phyloP scores from a whole-genome alignment of 2,329 filamentous ascomycete genomes.

The Stagonosporopsis chrysanthemi region DNA sequence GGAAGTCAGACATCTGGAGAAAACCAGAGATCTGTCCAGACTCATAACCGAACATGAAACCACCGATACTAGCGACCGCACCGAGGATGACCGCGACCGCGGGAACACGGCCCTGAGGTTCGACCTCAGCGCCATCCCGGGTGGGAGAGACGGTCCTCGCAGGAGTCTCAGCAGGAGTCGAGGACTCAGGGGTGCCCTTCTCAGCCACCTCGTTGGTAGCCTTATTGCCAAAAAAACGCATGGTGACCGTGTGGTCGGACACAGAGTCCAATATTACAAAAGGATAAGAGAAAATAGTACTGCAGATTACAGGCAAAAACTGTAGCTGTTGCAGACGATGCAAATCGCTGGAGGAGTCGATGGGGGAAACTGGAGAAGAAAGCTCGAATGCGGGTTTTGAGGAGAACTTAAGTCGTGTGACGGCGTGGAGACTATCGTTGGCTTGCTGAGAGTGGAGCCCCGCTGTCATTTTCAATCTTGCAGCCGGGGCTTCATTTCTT shows the following conservation, averaged over 20 bases:
- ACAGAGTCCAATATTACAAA: conserved; percentile 11
- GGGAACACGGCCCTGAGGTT: conserved; percentile 36
- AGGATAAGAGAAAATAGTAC: conserved; percentile 3
- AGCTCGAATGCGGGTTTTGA: conserved; percentile 28
- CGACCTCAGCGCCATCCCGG: conserved; percentile 15
- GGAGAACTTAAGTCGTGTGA: conserved; percentile 33
- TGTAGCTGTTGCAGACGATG: conserved; percentile 9
- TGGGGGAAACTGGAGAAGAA: conserved; percentile 21
- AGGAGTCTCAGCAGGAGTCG: conserved; percentile 36
- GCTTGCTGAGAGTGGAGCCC: conserved; percentile 33
- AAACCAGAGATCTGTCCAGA: conserved; percentile 42
- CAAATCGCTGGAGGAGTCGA: conserved; percentile 24
- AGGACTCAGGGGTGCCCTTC: conserved; percentile 37
- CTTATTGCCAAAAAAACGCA: conserved; percentile 36
- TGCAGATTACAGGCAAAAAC: conserved; percentile 10
- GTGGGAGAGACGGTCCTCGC: conserved; percentile 32
- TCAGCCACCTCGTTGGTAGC: conserved; percentile 25
- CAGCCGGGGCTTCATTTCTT: conserved; percentile 26
- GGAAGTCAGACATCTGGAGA: conserved; percentile 47
- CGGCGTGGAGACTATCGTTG: conserved; percentile 26
- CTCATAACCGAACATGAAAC: conserved; percentile 48
- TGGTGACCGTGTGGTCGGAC: conserved; percentile 17
- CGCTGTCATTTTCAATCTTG: conserved; percentile 27
- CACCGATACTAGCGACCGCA: conserved; percentile 44
- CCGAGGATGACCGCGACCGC: conserved; percentile 41